Percentiles rank a stretch among this genome's conserved stretches.
Conservation (phyloP, 225 moss, liverwort and hornwort genomes). For the Polytrichum commune region DNA sequence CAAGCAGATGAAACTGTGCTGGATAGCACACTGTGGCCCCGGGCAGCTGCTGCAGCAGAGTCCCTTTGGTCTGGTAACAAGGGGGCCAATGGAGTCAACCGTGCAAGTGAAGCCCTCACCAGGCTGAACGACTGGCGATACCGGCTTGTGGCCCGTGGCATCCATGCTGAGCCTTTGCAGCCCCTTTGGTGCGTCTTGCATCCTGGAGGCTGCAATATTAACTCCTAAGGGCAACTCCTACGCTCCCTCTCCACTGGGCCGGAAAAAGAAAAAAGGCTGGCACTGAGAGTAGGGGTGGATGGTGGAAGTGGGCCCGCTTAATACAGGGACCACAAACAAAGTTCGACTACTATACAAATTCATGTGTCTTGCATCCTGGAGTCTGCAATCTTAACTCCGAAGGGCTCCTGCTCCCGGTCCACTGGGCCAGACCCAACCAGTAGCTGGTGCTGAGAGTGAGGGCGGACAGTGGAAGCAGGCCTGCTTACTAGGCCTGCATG, state of each 20-base stretch:
- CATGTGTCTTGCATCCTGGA: too few relatives aligned
- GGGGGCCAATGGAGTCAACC: constrained; percentile 39
- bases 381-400: constrained; percentile 21
- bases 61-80: constrained; percentile 73
- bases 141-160: constrained; percentile 59
- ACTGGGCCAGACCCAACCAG: too few relatives aligned
- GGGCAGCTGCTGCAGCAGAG: constrained; percentile 69
- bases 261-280: too few relatives aligned
- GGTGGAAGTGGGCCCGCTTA: too few relatives aligned
- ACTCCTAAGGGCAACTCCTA: constrained; percentile 17
- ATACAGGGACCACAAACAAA: too few relatives aligned
- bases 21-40: constrained; percentile 69
- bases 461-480: too few relatives aligned
- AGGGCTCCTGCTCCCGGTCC: neutral
- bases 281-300: too few relatives aligned
- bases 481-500: too few relatives aligned
- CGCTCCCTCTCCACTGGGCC: too few relatives aligned
- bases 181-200: constrained; percentile 77
- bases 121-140: constrained; percentile 78
- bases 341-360: too few relatives aligned
- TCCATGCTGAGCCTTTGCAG: constrained; percentile 72
- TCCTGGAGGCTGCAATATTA: constrained; percentile 61
- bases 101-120: constrained; percentile 53
- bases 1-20: constrained; percentile 71
- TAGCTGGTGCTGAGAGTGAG: too few relatives aligned